phyloP scores from a whole-genome alignment of 148 eudicot genomes.

The Euryodendron excelsum region DNA sequence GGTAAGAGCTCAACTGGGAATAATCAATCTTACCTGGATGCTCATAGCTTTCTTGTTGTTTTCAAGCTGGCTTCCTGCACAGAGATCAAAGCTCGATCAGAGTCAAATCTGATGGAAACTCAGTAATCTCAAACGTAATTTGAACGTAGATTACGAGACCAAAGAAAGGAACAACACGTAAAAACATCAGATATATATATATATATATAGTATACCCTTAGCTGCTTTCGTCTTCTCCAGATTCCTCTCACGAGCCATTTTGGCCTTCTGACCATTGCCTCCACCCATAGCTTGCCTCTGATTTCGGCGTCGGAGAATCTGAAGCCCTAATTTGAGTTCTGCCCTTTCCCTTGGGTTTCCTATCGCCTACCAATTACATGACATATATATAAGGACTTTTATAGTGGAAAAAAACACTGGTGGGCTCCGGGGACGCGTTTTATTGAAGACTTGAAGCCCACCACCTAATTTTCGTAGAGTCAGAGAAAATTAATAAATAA shows the following conservation, averaged over 20 bases:
- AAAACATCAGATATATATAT: background rate
- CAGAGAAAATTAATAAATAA: no score
- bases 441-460: no score
- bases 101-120: no score
- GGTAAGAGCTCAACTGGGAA: background rate
- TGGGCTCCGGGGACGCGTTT: no score
- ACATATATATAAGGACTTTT: background rate
- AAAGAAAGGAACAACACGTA: background rate
- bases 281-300: conserved; percentile 52
- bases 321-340: conserved; percentile 15
- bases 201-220: conserved; percentile 25
- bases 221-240: conserved; percentile 56
- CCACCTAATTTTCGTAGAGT: no score
- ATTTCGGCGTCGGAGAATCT: conserved; percentile 3
- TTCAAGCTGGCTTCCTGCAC: conserved; percentile 81
- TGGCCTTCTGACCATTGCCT: conserved; percentile 68
- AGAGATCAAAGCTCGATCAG: conserved; percentile 18
- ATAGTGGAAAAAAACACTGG: no score
- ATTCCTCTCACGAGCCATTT: conserved; percentile 75
- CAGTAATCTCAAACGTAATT: background rate
- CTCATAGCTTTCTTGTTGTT: conserved; percentile 78
- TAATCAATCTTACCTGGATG: conserved; percentile 53
- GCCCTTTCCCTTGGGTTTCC: no score
- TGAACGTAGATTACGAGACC: no score
- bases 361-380: no score